Evolutionary conservation across 441 rosid genomes (phyloP).

Genomic region (Erysimum pusillum): DNA sequence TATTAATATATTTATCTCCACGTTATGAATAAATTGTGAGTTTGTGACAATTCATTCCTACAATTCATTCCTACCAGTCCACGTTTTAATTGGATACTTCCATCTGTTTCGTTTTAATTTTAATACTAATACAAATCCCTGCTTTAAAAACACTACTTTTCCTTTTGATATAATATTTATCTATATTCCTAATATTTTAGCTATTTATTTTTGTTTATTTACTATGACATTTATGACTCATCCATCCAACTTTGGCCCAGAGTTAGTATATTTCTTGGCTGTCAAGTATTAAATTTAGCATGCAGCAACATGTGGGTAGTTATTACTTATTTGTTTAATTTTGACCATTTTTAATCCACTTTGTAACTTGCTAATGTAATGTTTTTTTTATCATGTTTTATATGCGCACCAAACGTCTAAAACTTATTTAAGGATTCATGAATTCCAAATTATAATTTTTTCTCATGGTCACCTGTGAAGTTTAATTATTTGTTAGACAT

Average conservation of each 20-base stretch:
- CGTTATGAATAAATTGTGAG: conserved; percentile 22
- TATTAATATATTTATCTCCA: conserved; percentile 25
- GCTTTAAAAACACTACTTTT: neutral
- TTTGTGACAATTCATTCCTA: too few species aligned
- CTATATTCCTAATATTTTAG: neutral
- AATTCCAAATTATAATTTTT: neutral
- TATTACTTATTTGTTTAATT: conserved; percentile 12
- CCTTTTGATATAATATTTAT: neutral
- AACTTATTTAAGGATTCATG: neutral
- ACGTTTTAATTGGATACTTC: conserved; percentile 29
- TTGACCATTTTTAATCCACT: neutral
- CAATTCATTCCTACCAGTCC: conserved; percentile 27
- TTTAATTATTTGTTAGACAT: neutral
- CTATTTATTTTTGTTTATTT: conserved; percentile 8
- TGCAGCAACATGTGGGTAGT: conserved; percentile 24
- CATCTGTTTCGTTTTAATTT: neutral
- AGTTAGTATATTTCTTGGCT: neutral
- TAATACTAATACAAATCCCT: neutral
- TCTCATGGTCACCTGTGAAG: neutral
- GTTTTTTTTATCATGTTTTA: neutral
- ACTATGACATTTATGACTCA: conserved; percentile 19
- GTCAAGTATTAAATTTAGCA: conserved; percentile 32
- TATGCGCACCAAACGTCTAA: conserved; percentile 9
- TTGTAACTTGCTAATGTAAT: neutral
- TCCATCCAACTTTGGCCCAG: conserved; percentile 22